Base-by-base conservation (phyloP, 805 yeast genomes). In the Lipomyces starkeyi region DNA sequence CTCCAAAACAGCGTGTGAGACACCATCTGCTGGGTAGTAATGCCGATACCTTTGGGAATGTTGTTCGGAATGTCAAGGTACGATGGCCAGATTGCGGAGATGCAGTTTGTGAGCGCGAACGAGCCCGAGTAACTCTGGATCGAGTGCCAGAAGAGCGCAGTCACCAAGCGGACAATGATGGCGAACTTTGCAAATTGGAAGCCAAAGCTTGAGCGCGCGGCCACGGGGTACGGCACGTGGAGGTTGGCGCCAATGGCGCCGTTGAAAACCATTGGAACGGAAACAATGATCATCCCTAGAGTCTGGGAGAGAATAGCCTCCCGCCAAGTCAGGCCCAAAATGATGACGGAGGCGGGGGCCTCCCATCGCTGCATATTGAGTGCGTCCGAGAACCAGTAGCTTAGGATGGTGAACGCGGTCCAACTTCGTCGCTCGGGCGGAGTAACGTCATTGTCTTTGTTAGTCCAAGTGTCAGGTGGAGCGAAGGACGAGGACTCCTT, bases 201-300 rank as follows among this genome's bases (percentile, higher is more conserved):
- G 49, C 97, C 97, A 79, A 93, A 93, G 0, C 94, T 86, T 0
- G 94, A 84, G 70, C 97, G 83, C 54, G 88, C 86, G 8, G 91
- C 84, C 11, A 93, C 93, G 1, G 97, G 97, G 83, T 91, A 93
- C 0, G 96, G 86, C 63, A 91, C 83, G 75, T 93, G 97, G 74
- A 91, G 90, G 70, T 85, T 84, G 17, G 93, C 83, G 72, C 97
- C 98, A 62, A 91, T 85, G 73, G 97, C 83, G 27, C 96, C 90
- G 25, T 90, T 83, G n/a, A 87, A 76, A 3, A 86, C 84, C 43
- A 93, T 89, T 73, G 91, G 91, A 0, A 84, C 72, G 70, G 90
- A 94, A 70, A 91, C 86, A 59, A 90, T 78, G 27, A 83, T 34
- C 67, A 60, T 64, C n/a, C 73, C 73, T 32, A 67, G 17, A 3